Evolutionary conservation across 371 early-diverging fungal genomes (phyloP), one percentile per base, ranked within the genome.

Genomic region (Mortierella sp.): DNA sequence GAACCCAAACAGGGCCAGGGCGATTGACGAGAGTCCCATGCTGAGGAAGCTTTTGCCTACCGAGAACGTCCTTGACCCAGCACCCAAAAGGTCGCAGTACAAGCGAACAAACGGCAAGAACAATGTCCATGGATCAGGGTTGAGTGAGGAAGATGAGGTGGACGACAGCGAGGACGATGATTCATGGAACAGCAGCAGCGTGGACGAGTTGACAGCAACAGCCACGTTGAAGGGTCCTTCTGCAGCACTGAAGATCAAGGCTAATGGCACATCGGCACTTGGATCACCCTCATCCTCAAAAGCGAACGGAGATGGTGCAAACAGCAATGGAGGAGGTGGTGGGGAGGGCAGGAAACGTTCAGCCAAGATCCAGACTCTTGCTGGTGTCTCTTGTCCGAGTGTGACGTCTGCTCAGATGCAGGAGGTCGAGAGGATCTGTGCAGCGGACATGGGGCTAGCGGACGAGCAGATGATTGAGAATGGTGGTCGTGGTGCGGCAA

Each of bases 391-490:
- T 2, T 89, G 90, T 66, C 92, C 91, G 8, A 79, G 86, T 3
- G 92, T 94, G 29, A 90, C 91, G 8, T 77, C 88, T 7, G 73
- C 71, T 10, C 93, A 93, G 78, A 92, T 94, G 92, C 79, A 88
- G 14, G 88, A 90, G 55, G 89, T 91, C 11, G 93, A 93, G 70
- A 76, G 88, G 39, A 78, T 92, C 29, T 64, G 83, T 63, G 90
- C 86, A 0, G 66, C 66, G 8, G 91, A 91, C 52, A 91, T 90
- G 29, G 95, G 95, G 6, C 90, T 92, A 14, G 91, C 87, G 68
- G 90, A 92, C 26, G 90, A 90, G 45, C 94, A 93, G 73, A 89
- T 95, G 88, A 88, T 94, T 55, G 96, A 95, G 79, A 95, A 95
- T 85, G 95, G 92, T 13, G 96, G 95, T 2, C 88, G 95, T 29